These are phyloP conservation scores for Ceratobasidium sp. DNA, from an alignment of 1,284 basidiomycete species.

Conservation along the genomic window DNA sequence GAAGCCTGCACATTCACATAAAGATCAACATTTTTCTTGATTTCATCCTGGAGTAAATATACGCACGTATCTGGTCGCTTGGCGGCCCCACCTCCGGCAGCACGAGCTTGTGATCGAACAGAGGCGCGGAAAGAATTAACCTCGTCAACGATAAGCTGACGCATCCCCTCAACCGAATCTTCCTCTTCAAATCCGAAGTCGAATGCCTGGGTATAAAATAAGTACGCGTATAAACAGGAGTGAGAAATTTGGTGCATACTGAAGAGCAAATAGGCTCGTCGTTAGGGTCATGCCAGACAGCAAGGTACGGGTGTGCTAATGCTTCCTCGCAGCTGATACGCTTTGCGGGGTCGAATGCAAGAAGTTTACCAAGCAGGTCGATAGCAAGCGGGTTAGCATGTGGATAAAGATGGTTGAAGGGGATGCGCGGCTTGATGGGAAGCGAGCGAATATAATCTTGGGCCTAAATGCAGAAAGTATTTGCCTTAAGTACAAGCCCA, in stretches of 20 bases:
- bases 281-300: conserved; percentile 95
- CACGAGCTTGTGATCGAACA: conserved; percentile 81
- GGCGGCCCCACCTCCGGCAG: conserved; percentile 66
- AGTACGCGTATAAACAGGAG: conserved; percentile 41
- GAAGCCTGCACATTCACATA: conserved; percentile 55
- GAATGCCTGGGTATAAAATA: conserved; percentile 69
- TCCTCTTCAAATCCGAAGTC: conserved; percentile 99
- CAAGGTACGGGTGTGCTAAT: conserved; percentile 91
- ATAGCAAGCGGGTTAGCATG: conserved; percentile 93
- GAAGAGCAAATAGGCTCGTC: conserved; percentile 85
- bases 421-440: conserved; percentile 94
- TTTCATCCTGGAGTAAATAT: not conserved
- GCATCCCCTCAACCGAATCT: conserved; percentile 97
- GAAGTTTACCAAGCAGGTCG: conserved; percentile 89
- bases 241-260: conserved; percentile 57
- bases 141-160: conserved; percentile 92
- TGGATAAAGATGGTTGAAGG: conserved; percentile 91
- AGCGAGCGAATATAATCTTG: conserved; percentile 98
- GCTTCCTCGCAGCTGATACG: conserved; percentile 97
- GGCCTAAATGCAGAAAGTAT: conserved; percentile 64
- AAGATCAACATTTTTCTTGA: not conserved
- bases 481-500: conserved; percentile 5
- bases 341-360: conserved; percentile 96
- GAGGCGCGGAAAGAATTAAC: conserved; percentile 89
- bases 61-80: conserved; percentile 76